Evolutionary conservation across 2,329 filamentous ascomycete genomes (phyloP), one percentile per base, ranked within the genome.

Genomic region (Alternaria consortialis): DNA sequence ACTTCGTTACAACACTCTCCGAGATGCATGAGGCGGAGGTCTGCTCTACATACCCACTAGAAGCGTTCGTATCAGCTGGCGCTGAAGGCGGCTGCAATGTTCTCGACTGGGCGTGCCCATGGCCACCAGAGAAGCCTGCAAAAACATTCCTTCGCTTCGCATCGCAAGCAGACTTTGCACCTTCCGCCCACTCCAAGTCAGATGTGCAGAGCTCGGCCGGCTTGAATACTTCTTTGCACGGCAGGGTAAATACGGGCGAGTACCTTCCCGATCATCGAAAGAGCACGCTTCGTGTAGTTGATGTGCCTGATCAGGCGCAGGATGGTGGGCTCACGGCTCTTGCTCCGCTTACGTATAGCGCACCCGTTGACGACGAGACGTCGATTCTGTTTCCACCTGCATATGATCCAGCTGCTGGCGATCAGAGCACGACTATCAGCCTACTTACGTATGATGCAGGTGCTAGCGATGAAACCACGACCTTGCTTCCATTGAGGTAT

Each of bases 381-480:
- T 2, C 20, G 11, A 25, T 12, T 7, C 20, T 43, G 12, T 12
- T 23, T 25, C 40, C 40, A 8, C 20, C 25, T 15, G 15, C 40
- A 4, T 43, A 43, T 1, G 12, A 25, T 2, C 20, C 40, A 12
- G 12, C n/a, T 15, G n/a, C 1, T 47, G 27, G 29, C 2, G 29
- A 11, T 1, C n/a, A 47, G 29, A 32, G 13, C 5, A 47, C 27
- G 1, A 47, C 31, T 17, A 29, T 47, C 12, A 27, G 20, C 5
- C 29, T 9, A 12, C n/a, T 7, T 0, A 20, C 44, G 29, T 47
- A 47, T n/a, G 20, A 32, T 8, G 9, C 44, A 0, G 1, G 0
- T 32, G 7, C 44, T 2, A 6, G 17, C 2, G n/a, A 47, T 0
- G n/a, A 23, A 17, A 1, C 0, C 0, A 13, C 5, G 29, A 5